Conservation (phyloP, 2,329 filamentous ascomycete species). For the Periconia sp. region DNA sequence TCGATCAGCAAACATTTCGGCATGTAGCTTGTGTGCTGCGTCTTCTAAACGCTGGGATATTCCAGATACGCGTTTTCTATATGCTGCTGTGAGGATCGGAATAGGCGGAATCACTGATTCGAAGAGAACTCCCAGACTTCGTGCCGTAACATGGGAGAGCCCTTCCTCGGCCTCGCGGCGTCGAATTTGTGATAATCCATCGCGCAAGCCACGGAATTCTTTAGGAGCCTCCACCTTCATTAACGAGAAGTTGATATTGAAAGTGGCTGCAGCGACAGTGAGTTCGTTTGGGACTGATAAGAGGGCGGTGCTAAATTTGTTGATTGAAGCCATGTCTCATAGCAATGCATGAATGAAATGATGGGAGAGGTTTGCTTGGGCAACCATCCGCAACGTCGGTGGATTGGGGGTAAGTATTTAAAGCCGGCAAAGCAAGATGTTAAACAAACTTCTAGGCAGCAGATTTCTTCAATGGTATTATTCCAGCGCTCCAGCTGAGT, state of each 20-base stretch:
- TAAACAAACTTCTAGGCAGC: no score
- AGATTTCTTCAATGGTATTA: no score
- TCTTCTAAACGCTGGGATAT: conserved; percentile 4
- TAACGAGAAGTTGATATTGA: conserved; percentile 20
- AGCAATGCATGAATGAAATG: no score
- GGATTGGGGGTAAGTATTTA: no score
- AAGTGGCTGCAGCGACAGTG: conserved; percentile 5
- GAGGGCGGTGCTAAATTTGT: not conserved
- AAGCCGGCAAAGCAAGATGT: no score
- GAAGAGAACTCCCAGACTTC: conserved; percentile 15
- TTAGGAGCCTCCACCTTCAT: conserved; percentile 15
- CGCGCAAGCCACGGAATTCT: conserved; percentile 7
- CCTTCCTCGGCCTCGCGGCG: conserved; percentile 12
- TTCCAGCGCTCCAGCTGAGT: no score
- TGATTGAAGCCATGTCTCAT: no score
- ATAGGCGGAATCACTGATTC: conserved; percentile 3
- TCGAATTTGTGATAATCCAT: conserved; percentile 4
- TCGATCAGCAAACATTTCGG: conserved; percentile 10
- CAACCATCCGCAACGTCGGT: no score
- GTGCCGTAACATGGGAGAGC: conserved; percentile 7
- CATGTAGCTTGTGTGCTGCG: not conserved
- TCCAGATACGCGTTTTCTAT: conserved; percentile 12
- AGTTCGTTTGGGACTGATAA: not conserved
- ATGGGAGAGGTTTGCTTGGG: no score
- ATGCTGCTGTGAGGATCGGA: conserved; percentile 10